Evolutionary conservation across 2,329 filamentous ascomycete genomes (phyloP), one percentile per base, ranked within the genome.

Genomic region (Diaporthe citrichinensis): DNA sequence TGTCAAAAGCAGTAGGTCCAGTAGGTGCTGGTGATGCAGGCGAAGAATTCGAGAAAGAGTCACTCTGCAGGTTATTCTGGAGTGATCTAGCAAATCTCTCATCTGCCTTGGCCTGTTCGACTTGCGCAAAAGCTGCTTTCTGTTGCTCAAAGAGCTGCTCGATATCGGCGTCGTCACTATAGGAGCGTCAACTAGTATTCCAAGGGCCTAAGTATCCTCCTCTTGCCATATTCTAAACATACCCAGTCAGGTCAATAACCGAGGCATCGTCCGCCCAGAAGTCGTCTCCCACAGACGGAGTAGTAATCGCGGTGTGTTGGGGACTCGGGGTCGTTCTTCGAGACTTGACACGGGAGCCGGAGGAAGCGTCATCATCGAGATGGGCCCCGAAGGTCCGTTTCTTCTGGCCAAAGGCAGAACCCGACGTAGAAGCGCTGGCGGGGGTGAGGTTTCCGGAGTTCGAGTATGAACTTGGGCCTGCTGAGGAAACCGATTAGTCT

Each of bases 171-270:
- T 80, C 78, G 36, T 81, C 79, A 83, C 84, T 68, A 53, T 36
- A 51, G 23, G 34, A 36, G 31, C 31, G 23, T 68, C 62, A 68
- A 44, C 31, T 53, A 39, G 5, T 8, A 20, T 28, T 4, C 2
- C 44, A 17, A 46, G n/a, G 9, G 23, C 7, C 2, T 15, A 9
- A 4, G 14, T 23, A 53, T 12, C 23, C 10, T 39, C 20, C n/a
- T 10, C 34, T 36, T 36, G 31, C 9, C 23, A 9, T 25, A 51
- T 31, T 9, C 31, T 36, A 17, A 20, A 68, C 62, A 39, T 68
- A 68, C 62, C 62, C 85, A 77, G 85, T 87, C 79, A 87, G 83
- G 78, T 87, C 85, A 73, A 87, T 85, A 49, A 86, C 7, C 31
- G 53, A 72, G 28, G 83, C 81, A 28, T 57, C 23, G 25, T 80